A percentile compares a stretch with the other conserved stretches of the same genome.
Evolutionary conservation across 768 basidiomycete species (phyloP).

Genomic region (Zangia roseola): DNA sequence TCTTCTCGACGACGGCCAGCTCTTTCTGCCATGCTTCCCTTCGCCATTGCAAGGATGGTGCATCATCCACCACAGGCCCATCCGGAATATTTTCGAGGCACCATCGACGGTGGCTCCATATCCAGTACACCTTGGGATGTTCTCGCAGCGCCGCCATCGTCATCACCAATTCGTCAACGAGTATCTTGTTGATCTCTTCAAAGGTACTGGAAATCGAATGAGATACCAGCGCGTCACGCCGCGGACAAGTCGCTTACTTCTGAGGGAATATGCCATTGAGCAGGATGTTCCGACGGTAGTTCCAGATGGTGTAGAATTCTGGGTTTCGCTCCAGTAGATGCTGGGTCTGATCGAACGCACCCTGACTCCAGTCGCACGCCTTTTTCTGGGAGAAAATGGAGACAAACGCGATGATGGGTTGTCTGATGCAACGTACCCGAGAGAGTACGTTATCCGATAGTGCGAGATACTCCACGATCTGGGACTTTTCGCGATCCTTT

Average conservation of each 20-base stretch:
- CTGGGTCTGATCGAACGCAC: constrained; percentile 78
- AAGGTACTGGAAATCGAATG: constrained; percentile 46
- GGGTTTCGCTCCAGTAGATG: constrained; percentile 81
- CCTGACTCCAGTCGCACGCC: constrained; percentile 60
- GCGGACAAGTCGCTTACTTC: constrained; percentile 44
- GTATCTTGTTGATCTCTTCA: constrained; percentile 57
- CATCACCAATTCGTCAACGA: constrained; percentile 73
- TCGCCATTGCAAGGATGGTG: constrained; percentile 64
- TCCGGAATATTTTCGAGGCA: constrained; percentile 85
- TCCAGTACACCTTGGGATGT: constrained; percentile 96
- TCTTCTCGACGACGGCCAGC: constrained; percentile 83
- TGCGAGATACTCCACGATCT: constrained; percentile 73
- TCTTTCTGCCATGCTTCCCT: constrained; percentile 82
- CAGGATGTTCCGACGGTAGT: constrained; percentile 83
- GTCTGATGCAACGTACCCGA: constrained; percentile 45
- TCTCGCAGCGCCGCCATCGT: constrained; percentile 78
- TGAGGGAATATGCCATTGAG: constrained; percentile 65
- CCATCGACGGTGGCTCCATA: constrained; percentile 98
- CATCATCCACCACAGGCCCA: constrained; percentile 52
- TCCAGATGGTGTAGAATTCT: constrained; percentile 97
- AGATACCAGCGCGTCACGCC: background rate
- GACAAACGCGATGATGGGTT: background rate
- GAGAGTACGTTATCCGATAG: constrained; percentile 62
- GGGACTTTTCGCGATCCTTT: constrained; percentile 67
- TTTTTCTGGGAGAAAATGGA: constrained; percentile 54